Evolutionary conservation across 2,329 filamentous ascomycete species (phyloP), one percentile per base, ranked within the genome.

Genomic region (Falciphora oryzae): DNA sequence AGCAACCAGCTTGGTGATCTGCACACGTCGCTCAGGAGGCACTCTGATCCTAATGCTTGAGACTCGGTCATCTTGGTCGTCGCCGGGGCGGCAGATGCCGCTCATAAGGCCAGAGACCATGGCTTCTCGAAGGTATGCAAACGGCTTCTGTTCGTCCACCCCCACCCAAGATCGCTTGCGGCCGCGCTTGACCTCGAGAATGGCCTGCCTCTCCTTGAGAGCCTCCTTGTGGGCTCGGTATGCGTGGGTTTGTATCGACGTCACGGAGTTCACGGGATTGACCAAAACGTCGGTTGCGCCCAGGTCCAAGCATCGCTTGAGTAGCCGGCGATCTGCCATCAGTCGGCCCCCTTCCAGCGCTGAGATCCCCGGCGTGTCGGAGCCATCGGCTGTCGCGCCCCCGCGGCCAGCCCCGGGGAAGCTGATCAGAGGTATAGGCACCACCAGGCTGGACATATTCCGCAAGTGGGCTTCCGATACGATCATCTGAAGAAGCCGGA

Each of bases 41-140:
- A 97, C 83, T 60, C 85, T 82, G 67, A 96, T 83, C 69, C 91
- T 81, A 70, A 89, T 85, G 72, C 83, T 79, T 75, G 82, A 76
- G 79, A 89, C 77, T 78, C 84, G 76, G 78, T 89, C 78, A 78
- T 92, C 78, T 76, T 81, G 72, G 78, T 88, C 78, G 82, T 87
- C 73, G 78, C 77, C 78, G 57, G 83, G 85, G 68, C 89, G 90
- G 75, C 93, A 97, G 64, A 97, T 97, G 53, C 91, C 88, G 71
- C 89, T 89, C 91, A 97, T 95, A 65, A 97, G 82, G 65, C 89
- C 89, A 1, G 92, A 95, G 6, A 97, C 93, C 92, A 97, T 97
- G 62, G 91, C 91, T 78, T 97, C 93, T 66, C 93, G 85, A 64
- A 97, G 79, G 76, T 97, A 97, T 22, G 92, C 89, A 77, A 93